phyloP scores from a whole-genome alignment of 148 eudicot species.

The Chenopodium quinoa region DNA sequence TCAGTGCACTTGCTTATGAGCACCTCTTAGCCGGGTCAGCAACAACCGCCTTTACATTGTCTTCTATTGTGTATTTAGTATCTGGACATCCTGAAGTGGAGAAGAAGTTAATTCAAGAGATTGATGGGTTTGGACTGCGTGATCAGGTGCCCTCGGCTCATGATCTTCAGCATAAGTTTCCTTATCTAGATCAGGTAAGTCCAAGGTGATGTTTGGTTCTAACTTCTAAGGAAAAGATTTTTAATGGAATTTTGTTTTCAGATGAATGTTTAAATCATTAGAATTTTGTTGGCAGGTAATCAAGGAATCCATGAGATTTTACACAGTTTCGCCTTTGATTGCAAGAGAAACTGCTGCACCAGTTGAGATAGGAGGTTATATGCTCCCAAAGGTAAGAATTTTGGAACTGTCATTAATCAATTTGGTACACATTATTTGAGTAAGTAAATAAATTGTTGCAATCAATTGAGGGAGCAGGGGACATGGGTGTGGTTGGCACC shows the following conservation, averaged over 20 bases:
- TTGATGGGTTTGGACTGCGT: conserved; percentile 61
- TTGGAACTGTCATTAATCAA: neutral
- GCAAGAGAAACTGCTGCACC: conserved; percentile 76
- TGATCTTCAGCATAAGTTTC: conserved; percentile 78
- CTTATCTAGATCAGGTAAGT: conserved; percentile 82
- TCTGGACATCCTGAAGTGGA: conserved; percentile 75
- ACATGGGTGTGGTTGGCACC: conserved; percentile 97
- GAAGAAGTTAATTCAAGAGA: conserved; percentile 69
- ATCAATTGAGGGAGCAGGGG: conserved; percentile 45
- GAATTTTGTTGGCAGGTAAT: conserved; percentile 51
- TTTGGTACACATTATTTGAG: neutral
- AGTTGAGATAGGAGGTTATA: conserved; percentile 81
- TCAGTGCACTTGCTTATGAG: conserved; percentile 84
- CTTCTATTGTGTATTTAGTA: conserved; percentile 66
- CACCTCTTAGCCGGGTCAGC: conserved; percentile 84
- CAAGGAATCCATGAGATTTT: conserved; percentile 90
- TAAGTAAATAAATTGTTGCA: neutral
- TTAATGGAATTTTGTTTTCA: no score
- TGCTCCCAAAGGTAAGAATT: conserved; percentile 65
- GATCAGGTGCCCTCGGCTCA: conserved; percentile 58
- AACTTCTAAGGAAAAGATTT: neutral
- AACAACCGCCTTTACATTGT: conserved; percentile 85
- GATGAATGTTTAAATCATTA: no score
- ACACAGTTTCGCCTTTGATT: conserved; percentile 77
- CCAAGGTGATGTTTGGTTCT: neutral